These are phyloP conservation scores for Xylona heveae DNA, from an alignment of 495 filamentous ascomycete genomes.

Conservation along the genomic window DNA sequence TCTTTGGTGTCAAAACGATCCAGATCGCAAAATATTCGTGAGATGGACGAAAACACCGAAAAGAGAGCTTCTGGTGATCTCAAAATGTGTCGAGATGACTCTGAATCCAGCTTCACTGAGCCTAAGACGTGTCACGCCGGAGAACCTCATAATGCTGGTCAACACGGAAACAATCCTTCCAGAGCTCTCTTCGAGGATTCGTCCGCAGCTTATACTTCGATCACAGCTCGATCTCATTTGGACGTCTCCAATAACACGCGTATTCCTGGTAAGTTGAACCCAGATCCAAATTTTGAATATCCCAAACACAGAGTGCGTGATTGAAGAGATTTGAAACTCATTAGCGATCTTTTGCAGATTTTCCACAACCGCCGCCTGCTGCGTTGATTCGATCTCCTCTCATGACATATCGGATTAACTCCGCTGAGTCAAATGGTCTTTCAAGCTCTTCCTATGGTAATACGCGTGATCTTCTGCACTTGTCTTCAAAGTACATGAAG, in stretches of 20 bases:
- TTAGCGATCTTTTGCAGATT: too few species aligned
- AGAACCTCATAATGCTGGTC: too few species aligned
- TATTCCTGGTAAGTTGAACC: not conserved
- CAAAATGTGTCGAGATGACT: too few species aligned
- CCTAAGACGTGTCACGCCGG: too few species aligned
- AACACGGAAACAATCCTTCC: too few species aligned
- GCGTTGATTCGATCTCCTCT: slow-evolving; percentile 1
- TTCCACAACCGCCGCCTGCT: too few species aligned
- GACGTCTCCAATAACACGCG: not conserved
- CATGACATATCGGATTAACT: too few species aligned
- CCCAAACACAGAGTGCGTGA: slow-evolving; percentile 4
- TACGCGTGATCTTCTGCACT: slow-evolving; percentile 10
- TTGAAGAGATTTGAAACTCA: slow-evolving; percentile 3
- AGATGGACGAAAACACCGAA: too few species aligned
- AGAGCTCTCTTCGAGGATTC: slow-evolving; percentile 3
- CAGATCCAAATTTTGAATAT: not conserved
- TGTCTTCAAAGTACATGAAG: not conserved
- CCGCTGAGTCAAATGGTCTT: slow-evolving; percentile 2
- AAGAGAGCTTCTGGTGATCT: too few species aligned
- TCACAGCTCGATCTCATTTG: slow-evolving; percentile 1
- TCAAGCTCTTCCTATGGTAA: slow-evolving; percentile 14
- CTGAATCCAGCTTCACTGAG: too few species aligned
- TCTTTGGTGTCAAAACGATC: too few species aligned
- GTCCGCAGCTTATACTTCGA: slow-evolving; percentile 1
- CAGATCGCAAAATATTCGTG: too few species aligned